Evolutionary conservation across 106 monocot species (phyloP).

Genomic region (Phalaenopsis aphrodite): DNA sequence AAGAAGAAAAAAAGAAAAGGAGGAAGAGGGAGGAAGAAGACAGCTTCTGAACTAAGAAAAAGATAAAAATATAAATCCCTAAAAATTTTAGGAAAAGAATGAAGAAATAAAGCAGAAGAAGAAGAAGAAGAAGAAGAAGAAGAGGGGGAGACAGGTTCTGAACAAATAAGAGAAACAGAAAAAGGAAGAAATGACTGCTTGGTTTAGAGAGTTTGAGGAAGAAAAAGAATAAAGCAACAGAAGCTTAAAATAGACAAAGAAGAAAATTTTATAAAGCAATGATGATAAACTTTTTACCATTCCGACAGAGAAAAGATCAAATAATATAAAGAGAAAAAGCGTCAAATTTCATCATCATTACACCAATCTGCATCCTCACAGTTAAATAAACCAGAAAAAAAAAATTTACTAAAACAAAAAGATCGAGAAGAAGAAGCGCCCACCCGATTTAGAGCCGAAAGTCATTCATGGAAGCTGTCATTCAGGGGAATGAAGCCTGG

Average conservation of each 20-base stretch:
- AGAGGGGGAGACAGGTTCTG: background rate
- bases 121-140: background rate
- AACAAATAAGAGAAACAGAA: background rate
- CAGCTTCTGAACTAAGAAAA: too few relatives aligned
- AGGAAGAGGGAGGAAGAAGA: background rate
- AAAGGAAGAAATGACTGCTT: background rate
- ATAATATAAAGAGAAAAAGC: background rate
- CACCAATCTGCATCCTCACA: background rate
- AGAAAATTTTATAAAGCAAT: background rate
- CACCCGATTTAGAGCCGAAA: background rate
- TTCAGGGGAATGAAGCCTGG: slow-evolving; percentile 98
- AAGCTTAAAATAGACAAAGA: background rate
- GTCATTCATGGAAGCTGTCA: slow-evolving; percentile 36
- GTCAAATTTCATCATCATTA: slow-evolving; percentile 3
- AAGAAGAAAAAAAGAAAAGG: background rate
- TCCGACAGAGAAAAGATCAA: background rate
- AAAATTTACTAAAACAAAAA: background rate
- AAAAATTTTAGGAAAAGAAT: too few relatives aligned
- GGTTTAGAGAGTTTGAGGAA: background rate
- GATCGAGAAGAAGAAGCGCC: background rate
- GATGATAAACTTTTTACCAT: background rate
- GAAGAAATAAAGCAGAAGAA: background rate
- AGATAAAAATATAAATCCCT: too few relatives aligned
- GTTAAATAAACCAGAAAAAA: background rate
- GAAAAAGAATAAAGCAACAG: background rate